Evolutionary conservation across 2,329 filamentous ascomycete genomes (phyloP).

Genomic region (Neonectria ditissima): DNA sequence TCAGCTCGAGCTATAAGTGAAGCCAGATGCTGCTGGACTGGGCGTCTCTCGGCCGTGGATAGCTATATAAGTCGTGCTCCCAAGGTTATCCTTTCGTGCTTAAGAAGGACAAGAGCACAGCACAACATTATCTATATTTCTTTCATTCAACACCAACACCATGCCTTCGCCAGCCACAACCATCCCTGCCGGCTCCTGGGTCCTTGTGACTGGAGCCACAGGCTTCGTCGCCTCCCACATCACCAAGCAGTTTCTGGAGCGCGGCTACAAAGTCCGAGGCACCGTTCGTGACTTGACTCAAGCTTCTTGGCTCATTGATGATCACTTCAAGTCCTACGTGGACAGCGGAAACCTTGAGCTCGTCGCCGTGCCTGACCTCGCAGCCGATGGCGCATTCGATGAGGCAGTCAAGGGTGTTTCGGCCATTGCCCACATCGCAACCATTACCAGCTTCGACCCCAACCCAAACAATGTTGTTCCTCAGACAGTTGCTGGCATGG

Average conservation of each 20-base stretch:
- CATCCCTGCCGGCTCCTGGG: conserved; percentile 46
- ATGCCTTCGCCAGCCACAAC: conserved; percentile 8
- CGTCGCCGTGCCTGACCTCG: conserved; percentile 53
- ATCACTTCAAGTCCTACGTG: conserved; percentile 46
- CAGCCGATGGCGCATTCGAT: conserved; percentile 52
- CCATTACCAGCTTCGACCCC: conserved; percentile 52
- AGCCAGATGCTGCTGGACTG: too few relatives aligned
- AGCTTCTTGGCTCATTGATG: conserved; percentile 50
- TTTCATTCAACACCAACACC: not conserved
- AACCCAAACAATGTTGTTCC: conserved; percentile 58
- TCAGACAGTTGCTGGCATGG: conserved; percentile 49
- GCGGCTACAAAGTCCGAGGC: conserved; percentile 58
- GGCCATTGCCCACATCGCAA: conserved; percentile 60
- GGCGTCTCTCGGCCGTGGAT: not conserved
- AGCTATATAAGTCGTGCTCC: conserved; percentile 1
- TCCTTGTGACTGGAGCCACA: conserved; percentile 61
- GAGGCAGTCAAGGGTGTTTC: conserved; percentile 47
- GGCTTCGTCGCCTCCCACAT: conserved; percentile 59
- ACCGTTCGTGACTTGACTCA: conserved; percentile 53
- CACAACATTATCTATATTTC: not conserved
- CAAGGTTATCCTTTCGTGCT: not conserved
- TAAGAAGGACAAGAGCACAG: not conserved
- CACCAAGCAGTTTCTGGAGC: conserved; percentile 53
- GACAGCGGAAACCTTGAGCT: conserved; percentile 51
- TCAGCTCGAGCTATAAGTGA: not conserved